A percentile compares a stretch with the other conserved stretches of the same genome.
These are phyloP conservation scores for Kalaharituber pfeilii DNA, from an alignment of 2,329 filamentous ascomycete species.

Conservation along the genomic window DNA sequence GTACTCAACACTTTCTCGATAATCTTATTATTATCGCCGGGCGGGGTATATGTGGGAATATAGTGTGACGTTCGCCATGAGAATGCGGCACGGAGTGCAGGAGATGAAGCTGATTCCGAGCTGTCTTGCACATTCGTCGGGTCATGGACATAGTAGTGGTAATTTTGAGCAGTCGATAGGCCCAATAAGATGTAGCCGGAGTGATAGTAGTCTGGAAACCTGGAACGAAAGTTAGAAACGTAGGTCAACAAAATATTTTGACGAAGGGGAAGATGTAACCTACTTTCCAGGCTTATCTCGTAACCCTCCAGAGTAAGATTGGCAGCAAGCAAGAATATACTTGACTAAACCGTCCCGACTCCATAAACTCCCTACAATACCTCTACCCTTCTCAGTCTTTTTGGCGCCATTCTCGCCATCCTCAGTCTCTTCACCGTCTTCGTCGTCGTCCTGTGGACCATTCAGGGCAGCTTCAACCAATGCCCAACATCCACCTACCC, in stretches of 20 bases:
- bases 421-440: conserved; percentile 6
- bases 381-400: conserved; percentile 17
- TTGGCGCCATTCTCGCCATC: conserved; percentile 6
- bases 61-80: not conserved
- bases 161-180: conserved; percentile 18
- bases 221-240: conserved; percentile 4
- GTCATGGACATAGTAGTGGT: conserved; percentile 15
- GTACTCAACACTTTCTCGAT: not conserved
- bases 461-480: conserved; percentile 64
- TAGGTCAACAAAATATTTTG: no score
- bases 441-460: conserved; percentile 29
- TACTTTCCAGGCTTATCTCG: conserved; percentile 87
- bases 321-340: conserved; percentile 81
- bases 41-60: not conserved
- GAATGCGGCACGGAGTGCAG: not conserved
- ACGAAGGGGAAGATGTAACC: conserved; percentile 29
- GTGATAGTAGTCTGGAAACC: conserved; percentile 21
- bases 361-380: conserved; percentile 40
- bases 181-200: conserved; percentile 21
- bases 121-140: conserved; percentile 2
- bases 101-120: not conserved
- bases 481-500: conserved; percentile 91
- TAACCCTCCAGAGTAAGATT: conserved; percentile 63
- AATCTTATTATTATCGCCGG: not conserved
- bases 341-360: conserved; percentile 69